These are phyloP conservation scores for Boletus sp. DNA, from an alignment of 1,284 basidiomycete genomes.

Conservation along the genomic window DNA sequence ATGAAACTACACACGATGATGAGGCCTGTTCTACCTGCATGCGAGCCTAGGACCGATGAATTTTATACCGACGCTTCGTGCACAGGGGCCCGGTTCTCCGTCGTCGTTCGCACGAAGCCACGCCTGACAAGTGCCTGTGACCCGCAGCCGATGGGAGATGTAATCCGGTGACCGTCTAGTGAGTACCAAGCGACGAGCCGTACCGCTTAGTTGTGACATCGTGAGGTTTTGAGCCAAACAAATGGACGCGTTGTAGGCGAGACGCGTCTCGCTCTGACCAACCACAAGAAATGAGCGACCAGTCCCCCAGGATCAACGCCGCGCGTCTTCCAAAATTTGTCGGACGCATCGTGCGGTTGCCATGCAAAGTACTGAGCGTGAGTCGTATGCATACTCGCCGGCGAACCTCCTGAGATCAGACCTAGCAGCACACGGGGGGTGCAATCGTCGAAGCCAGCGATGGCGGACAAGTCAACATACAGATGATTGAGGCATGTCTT, in stretches of 20 bases:
- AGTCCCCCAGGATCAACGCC: constrained; percentile 69
- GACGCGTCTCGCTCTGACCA: constrained; percentile 15
- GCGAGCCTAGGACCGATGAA: too few relatives aligned
- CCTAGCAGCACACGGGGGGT: constrained; percentile 56
- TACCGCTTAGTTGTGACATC: neutral
- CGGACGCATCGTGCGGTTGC: constrained; percentile 69
- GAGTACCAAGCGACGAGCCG: neutral
- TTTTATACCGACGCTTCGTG: neutral
- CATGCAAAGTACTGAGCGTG: constrained; percentile 72
- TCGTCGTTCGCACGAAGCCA: constrained; percentile 3
- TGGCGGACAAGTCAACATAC: constrained; percentile 68
- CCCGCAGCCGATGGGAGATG: too few relatives aligned
- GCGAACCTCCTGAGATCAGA: constrained; percentile 7
- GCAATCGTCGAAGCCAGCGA: constrained; percentile 74
- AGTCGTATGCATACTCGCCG: constrained; percentile 3
- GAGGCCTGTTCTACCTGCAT: neutral
- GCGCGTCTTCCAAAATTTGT: constrained; percentile 57
- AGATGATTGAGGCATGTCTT: constrained; percentile 49
- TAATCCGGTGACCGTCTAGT: too few relatives aligned
- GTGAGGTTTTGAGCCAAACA: constrained; percentile 18
- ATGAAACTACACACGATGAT: neutral
- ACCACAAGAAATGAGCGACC: constrained; percentile 32
- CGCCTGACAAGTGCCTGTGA: neutral
- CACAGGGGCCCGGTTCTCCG: neutral
- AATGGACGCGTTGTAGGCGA: constrained; percentile 16